Base-by-base conservation (phyloP, 1,284 basidiomycete genomes). In the Sporisorium exsertum region DNA sequence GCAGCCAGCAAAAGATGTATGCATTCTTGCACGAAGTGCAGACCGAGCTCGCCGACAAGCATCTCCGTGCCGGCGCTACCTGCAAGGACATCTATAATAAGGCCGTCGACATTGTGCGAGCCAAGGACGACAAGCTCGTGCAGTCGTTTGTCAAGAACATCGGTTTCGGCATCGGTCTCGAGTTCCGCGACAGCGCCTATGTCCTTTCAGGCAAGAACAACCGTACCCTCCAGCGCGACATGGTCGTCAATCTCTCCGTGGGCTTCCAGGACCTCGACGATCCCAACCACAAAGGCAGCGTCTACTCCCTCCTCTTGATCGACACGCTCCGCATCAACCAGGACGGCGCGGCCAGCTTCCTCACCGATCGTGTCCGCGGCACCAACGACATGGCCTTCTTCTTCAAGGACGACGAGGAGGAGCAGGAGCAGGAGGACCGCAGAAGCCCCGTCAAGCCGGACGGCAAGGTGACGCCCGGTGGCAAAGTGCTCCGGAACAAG, bases 121-220 rank as follows among this genome's bases (percentile, higher is more conserved):
- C 90, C 54, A 93, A 93, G 85, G 92, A 91, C 52, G 91, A 93
- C 3, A 92, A 93, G 42, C 87, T 98, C 2, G 93, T 94, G 71
- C 91, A 91, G 77, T 87, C 92, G 72, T 93, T 98, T 67, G 91
- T 92, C 50, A 99, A 97, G 88, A 94, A 91, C 77, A 88, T 95
- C 57, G 96, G 96, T 7, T 97, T 96, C 86, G 93, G 91, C 29
- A 81, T 68, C 40, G 66, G 64, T 8, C 81, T 97, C 84, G 96
- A 98, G 86, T 97, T 96, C 87, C 91, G 95, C 35, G 96, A 99
- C 84, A 91, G 92, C 12, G 88, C 91, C 0, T 97, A 94, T 84
- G 87, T 95, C 2, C 88, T 98, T 40, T 92, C 91, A 3, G 79
- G 91, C 13, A 98, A 97, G 87, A 95, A 93, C 81, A 87, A 86